Percentiles rank a stretch among this genome's conserved stretches.
These are phyloP conservation scores for Boeremia exigua DNA, from an alignment of 2,329 filamentous ascomycete species.

Conservation along the genomic window DNA sequence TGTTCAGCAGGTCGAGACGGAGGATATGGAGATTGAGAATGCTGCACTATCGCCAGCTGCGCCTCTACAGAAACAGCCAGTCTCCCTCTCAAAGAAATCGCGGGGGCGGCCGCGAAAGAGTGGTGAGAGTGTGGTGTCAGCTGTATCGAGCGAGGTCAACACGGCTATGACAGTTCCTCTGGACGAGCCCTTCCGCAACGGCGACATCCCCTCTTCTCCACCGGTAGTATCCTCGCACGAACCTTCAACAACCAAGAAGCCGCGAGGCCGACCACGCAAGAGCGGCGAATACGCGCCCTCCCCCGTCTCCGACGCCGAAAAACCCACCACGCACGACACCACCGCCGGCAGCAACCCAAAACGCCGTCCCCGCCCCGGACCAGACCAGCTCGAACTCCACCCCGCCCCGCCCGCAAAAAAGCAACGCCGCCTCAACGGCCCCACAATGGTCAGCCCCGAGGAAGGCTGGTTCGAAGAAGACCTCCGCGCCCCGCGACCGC, in stretches of 20 bases:
- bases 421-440: background rate
- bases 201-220: background rate
- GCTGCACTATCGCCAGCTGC: background rate
- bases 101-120: slow-evolving; percentile 1
- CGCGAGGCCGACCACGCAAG: background rate
- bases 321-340: background rate
- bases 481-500: background rate
- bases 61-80: background rate
- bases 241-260: background rate
- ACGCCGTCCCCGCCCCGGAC: background rate
- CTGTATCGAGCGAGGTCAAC: background rate
- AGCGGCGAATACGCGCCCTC: background rate
- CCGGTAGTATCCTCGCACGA: background rate
- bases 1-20: background rate
- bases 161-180: background rate
- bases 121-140: background rate
- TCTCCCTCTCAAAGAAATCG: background rate
- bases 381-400: background rate
- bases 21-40: too few relatives aligned
- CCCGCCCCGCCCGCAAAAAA: background rate
- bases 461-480: background rate
- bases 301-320: background rate
- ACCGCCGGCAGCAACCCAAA: background rate
- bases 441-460: background rate
- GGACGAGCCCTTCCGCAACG: background rate